Conservation (phyloP, 352 stramenopile species). For the Globisporangium perplexum region DNA sequence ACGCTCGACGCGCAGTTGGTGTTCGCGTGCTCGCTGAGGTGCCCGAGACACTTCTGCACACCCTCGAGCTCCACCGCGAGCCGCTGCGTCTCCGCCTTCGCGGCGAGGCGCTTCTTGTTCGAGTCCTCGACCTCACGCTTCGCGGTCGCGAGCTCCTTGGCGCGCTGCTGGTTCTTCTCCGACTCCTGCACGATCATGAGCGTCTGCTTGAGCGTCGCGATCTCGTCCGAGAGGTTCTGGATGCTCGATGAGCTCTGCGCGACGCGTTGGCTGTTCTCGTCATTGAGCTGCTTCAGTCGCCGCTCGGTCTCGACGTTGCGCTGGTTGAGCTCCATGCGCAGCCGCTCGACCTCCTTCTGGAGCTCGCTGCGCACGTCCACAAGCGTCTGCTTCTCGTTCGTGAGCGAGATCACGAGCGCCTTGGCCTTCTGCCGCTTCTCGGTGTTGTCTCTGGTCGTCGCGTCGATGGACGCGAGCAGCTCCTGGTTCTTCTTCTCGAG, state of each 20-base stretch:
- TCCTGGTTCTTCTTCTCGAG: conserved; percentile 61
- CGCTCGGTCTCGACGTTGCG: conserved; percentile 69
- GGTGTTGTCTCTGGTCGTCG: conserved; percentile 43
- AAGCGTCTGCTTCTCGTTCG: conserved; percentile 56
- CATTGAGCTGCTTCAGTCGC: conserved; percentile 49
- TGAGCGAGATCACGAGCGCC: conserved; percentile 51
- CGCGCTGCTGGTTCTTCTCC: conserved; percentile 63
- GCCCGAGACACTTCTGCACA: conserved; percentile 54
- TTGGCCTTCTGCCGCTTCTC: conserved; percentile 76
- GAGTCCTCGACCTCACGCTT: conserved; percentile 75
- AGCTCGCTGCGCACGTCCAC: conserved; percentile 37
- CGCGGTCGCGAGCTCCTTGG: conserved; percentile 52
- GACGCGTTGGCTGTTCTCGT: conserved; percentile 49
- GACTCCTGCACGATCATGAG: conserved; percentile 61
- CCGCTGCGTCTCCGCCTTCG: conserved; percentile 78
- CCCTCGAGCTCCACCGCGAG: conserved; percentile 67
- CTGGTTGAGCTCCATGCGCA: conserved; percentile 74
- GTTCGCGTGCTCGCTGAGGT: conserved; percentile 47
- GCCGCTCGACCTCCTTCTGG: conserved; percentile 61
- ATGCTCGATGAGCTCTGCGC: conserved; percentile 31
- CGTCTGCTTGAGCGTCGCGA: conserved; percentile 48
- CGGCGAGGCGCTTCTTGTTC: conserved; percentile 78
- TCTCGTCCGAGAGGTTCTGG: conserved; percentile 54
- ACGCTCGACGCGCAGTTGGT: conserved; percentile 49
- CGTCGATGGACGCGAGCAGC: conserved; percentile 28